A percentile compares a stretch with the other conserved stretches of the same genome.
Evolutionary conservation across 371 early-diverging fungal species (phyloP).

Genomic region (Apophysomyces sp.): DNA sequence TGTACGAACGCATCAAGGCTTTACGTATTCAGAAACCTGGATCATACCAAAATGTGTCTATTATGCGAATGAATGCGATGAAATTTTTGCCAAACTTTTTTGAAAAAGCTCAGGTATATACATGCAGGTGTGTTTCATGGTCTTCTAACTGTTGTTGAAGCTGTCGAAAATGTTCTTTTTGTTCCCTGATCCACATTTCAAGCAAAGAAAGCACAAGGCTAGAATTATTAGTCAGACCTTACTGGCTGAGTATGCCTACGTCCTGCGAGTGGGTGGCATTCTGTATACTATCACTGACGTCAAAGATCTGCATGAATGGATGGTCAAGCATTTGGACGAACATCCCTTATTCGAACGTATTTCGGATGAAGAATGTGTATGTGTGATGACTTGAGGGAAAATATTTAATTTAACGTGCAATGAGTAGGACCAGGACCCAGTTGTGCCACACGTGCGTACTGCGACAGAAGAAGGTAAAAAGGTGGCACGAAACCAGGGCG

Average conservation of each 20-base stretch:
- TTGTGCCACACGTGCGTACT: constrained; percentile 76
- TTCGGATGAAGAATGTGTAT: constrained; percentile 79
- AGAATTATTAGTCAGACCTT: constrained; percentile 92
- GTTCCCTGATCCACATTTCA: constrained; percentile 99
- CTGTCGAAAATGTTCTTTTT: constrained; percentile 98
- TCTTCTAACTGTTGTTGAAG: constrained; percentile 24
- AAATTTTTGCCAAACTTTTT: constrained; percentile 99
- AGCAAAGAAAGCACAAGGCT: constrained; percentile 99
- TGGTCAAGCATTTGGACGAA: constrained; percentile 90
- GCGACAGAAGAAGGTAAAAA: constrained; percentile 98
- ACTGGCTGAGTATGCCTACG: constrained; percentile 95
- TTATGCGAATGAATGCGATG: constrained; percentile 99
- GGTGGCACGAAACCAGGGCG: constrained; percentile 92
- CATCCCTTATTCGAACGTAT: constrained; percentile 93
- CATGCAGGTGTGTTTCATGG: background rate
- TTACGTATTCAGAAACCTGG: constrained; percentile 80
- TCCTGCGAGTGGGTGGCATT: constrained; percentile 86
- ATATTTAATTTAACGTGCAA: background rate
- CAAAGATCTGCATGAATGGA: constrained; percentile 93
- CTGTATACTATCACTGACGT: constrained; percentile 97
- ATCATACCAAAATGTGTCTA: constrained; percentile 91
- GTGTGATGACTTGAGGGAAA: constrained; percentile 1
- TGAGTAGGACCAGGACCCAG: constrained; percentile 77
- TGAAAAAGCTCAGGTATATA: constrained; percentile 78
- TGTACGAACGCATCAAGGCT: constrained; percentile 86